These are phyloP conservation scores for Pleurostoma richardsiae DNA, from an alignment of 2,329 filamentous ascomycete species.

Conservation along the genomic window DNA sequence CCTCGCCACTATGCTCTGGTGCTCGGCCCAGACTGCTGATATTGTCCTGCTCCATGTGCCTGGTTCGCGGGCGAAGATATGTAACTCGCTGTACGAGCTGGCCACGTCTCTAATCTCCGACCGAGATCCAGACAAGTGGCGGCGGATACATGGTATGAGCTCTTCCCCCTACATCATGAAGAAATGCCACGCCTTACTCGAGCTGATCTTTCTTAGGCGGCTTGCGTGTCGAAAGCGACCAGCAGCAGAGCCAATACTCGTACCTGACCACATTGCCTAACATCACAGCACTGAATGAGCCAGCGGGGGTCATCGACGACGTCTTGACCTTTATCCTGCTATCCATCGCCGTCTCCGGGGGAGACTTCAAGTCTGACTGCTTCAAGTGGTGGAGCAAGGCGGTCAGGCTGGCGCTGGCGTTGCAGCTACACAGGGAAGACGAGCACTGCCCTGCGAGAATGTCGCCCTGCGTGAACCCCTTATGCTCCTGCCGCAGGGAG, in stretches of 20 bases:
- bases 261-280: constrained; percentile 17
- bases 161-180: neutral
- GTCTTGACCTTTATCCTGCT: constrained; percentile 40
- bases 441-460: constrained; percentile 18
- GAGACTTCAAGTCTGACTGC: constrained; percentile 43
- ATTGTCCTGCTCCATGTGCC: constrained; percentile 34
- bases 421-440: constrained; percentile 32
- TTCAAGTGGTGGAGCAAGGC: constrained; percentile 43
- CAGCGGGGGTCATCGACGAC: constrained; percentile 29
- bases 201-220: constrained; percentile 16
- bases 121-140: constrained; percentile 29
- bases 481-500: constrained; percentile 23
- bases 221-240: constrained; percentile 24
- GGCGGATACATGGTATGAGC: constrained; percentile 24
- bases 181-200: neutral
- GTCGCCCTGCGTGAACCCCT: constrained; percentile 22
- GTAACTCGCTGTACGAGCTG: constrained; percentile 29
- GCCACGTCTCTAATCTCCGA: constrained; percentile 26
- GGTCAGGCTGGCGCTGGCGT: constrained; percentile 27
- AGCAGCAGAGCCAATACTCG: constrained; percentile 15
- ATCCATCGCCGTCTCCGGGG: constrained; percentile 38
- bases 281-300: constrained; percentile 26
- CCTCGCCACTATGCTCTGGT: constrained; percentile 42
- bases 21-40: constrained; percentile 40
- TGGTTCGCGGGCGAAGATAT: constrained; percentile 31